These are phyloP conservation scores for Earliella scabrosa DNA, from an alignment of 1,284 basidiomycete genomes.

Conservation along the genomic window DNA sequence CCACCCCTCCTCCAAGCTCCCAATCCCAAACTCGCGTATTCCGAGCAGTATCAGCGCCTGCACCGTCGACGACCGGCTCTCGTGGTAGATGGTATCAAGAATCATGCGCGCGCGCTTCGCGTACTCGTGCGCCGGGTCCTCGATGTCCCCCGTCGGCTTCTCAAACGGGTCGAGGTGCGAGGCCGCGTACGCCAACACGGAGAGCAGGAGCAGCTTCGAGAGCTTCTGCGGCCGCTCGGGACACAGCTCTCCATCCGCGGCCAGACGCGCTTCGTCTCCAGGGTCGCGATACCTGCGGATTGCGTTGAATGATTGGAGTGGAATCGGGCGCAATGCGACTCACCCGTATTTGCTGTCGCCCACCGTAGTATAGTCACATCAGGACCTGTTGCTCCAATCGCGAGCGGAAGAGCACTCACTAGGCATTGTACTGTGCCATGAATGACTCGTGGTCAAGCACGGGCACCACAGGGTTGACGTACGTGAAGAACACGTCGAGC, in stretches of 20 bases:
- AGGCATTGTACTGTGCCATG: slow-evolving; percentile 62
- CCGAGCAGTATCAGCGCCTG: slow-evolving; percentile 79
- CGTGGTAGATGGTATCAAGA: slow-evolving; percentile 66
- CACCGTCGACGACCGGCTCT: slow-evolving; percentile 69
- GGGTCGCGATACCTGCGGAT: slow-evolving; percentile 6
- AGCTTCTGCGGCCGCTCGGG: slow-evolving; percentile 56
- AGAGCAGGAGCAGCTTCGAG: slow-evolving; percentile 74
- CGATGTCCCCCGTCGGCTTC: slow-evolving; percentile 42
- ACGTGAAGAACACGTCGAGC: slow-evolving; percentile 76
- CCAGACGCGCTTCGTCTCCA: background rate
- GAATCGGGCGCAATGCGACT: background rate
- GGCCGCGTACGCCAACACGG: slow-evolving; percentile 80
- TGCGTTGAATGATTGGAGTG: background rate
- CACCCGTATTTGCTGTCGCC: slow-evolving; percentile 11
- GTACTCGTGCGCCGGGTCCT: slow-evolving; percentile 44
- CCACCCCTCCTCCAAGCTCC: slow-evolving; percentile 83
- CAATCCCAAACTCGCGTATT: slow-evolving; percentile 82
- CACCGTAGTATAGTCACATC: background rate
- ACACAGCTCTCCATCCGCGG: background rate
- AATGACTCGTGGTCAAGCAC: slow-evolving; percentile 76
- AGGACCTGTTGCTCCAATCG: too few relatives aligned
- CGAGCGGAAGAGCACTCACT: too few relatives aligned
- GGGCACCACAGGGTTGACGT: slow-evolving; percentile 80
- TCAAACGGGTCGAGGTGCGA: slow-evolving; percentile 55
- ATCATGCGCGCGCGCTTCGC: slow-evolving; percentile 67